Conservation (phyloP, 1,139 yeast genomes). For the Suhomyces bribrorum region DNA sequence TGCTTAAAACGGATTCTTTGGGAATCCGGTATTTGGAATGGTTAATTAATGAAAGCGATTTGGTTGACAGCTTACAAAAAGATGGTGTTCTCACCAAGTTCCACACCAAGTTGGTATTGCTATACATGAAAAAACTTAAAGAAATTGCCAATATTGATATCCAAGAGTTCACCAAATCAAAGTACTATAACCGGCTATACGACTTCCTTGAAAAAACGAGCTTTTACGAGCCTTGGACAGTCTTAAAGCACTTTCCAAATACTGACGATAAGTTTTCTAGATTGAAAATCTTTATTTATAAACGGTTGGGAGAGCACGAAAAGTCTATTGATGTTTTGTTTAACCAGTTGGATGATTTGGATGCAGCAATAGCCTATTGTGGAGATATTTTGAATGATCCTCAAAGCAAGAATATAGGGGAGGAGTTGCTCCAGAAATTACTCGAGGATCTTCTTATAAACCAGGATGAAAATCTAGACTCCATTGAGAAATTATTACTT, state of each 20-base stretch:
- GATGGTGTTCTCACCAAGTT: conserved; percentile 37
- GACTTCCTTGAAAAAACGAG: conserved; percentile 36
- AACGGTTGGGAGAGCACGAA: conserved; percentile 61
- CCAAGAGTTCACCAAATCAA: conserved; percentile 17
- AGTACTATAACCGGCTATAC: conserved; percentile 37
- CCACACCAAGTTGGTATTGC: conserved; percentile 55
- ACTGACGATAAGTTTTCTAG: conserved; percentile 36
- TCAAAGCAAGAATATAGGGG: conserved; percentile 40
- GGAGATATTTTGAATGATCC: conserved; percentile 46
- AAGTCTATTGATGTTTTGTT: conserved; percentile 66
- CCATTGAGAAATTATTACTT: conserved; percentile 46
- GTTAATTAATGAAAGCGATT: conserved; percentile 44
- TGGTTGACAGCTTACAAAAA: conserved; percentile 38
- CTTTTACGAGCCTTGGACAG: conserved; percentile 50
- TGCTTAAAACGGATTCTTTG: conserved; percentile 30
- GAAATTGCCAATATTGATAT: conserved; percentile 13
- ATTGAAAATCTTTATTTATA: conserved; percentile 60
- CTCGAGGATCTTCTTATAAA: conserved; percentile 41
- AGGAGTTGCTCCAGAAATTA: conserved; percentile 36
- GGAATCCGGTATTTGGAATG: conserved; percentile 64
- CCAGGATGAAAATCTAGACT: conserved; percentile 31
- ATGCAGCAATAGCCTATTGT: conserved; percentile 63
- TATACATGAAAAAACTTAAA: conserved; percentile 49
- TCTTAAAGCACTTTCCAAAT: conserved; percentile 41
- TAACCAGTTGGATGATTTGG: conserved; percentile 57